Evolutionary conservation across 768 basidiomycete genomes (phyloP).

Genomic region (Termitomyces sp.): DNA sequence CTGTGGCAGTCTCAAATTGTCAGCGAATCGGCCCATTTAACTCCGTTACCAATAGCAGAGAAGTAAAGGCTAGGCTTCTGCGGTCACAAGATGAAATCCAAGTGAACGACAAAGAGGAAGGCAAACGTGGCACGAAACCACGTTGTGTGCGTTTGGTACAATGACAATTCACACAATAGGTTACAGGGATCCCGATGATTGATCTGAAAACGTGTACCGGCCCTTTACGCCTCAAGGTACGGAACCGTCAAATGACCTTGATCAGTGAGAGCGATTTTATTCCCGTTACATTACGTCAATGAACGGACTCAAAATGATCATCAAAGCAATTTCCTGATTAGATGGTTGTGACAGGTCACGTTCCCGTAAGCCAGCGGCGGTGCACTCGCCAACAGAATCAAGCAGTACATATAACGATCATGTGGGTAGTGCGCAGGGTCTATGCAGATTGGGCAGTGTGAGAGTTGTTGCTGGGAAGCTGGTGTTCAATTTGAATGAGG

Average conservation of each 20-base stretch:
- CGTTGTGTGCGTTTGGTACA: neutral
- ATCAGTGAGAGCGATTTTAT: too few species aligned
- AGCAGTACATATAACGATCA: neutral
- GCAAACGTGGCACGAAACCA: neutral
- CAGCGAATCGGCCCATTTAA: neutral
- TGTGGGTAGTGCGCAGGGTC: neutral
- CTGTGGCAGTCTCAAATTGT: neutral
- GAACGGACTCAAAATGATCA: neutral
- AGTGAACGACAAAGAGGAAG: neutral
- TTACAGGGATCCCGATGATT: neutral
- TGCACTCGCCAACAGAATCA: neutral
- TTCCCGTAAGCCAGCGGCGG: too few species aligned
- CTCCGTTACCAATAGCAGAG: neutral
- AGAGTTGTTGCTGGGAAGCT: conserved; percentile 3
- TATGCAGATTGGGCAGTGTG: conserved; percentile 6
- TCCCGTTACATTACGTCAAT: too few species aligned
- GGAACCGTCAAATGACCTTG: neutral
- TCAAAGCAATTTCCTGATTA: too few species aligned
- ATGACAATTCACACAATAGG: neutral
- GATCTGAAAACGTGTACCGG: neutral
- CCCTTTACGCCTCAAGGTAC: neutral
- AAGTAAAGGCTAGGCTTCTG: neutral
- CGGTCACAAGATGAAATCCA: neutral
- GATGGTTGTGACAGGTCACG: too few species aligned
- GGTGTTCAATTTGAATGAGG: neutral